Base-by-base conservation (phyloP, 108 stramenopile genomes). In the Nitzschia sp. region DNA sequence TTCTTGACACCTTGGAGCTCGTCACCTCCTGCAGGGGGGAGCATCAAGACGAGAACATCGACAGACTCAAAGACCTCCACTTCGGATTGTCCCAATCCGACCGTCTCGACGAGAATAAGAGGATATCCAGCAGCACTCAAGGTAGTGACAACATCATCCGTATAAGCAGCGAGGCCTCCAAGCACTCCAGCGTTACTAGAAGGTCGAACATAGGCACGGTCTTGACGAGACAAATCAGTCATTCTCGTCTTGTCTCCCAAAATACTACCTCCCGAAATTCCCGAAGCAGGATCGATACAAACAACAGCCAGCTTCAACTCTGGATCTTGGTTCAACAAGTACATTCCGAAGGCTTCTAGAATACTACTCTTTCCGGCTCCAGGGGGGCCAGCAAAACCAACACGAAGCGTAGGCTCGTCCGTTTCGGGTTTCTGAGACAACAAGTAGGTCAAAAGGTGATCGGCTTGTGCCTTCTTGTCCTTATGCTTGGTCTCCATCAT, bases 221-320 rank as follows among this genome's bases (percentile, higher is more conserved):
- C 77, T 59, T 95, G 77, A 29, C 82, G 73, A 3, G 91, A 87
- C 22, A 99, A 84, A 70, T 87, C 76, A 10, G 85, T 72, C 98
- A 99, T 99, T 34, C 98, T 87, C 0, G 98, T 99, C 65, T 96
- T 97, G 70, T 99, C 98, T 11, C 97, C 97, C 26, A 99, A 76
- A 51, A 99, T 98, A n/a, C 92, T 94, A 6, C 98, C 97, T 8
- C 97, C 98, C 8, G 90, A 91, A 8, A 89, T 67, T 41, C 71
- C 69, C 2, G 91, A 94, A 8, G 92, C 90, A 3, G 97, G 97
- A 78, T 98, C 97, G 42, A 96, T 80, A 50, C 93, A 87, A 52
- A 97, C 86, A 3, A 96, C 95, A 6, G 96, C 96, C 14, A 97
- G 50, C 57, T 85, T 57, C 15, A 41, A 12, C 9, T 65, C 22